phyloP scores from a whole-genome alignment of 768 basidiomycete genomes.

The Ramaria rubella region DNA sequence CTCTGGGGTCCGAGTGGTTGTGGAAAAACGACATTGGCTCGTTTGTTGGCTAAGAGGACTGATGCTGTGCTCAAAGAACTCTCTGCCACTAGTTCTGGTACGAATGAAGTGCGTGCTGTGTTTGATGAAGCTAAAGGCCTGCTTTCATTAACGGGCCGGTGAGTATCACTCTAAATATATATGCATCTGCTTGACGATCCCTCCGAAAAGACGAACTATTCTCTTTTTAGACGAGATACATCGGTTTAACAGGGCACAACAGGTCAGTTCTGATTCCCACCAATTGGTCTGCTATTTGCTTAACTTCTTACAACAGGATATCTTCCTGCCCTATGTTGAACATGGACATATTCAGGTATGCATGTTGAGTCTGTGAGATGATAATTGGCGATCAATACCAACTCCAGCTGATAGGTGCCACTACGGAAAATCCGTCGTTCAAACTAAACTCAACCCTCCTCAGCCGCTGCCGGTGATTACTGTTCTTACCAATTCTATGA shows the following conservation, averaged over 20 bases:
- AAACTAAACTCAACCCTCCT: conserved; percentile 67
- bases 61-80: conserved; percentile 67
- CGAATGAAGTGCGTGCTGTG: conserved; percentile 63
- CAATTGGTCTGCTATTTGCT: background rate
- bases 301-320: conserved; percentile 41
- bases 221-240: conserved; percentile 84
- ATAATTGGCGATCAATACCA: background rate
- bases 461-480: conserved; percentile 64
- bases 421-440: conserved; percentile 88
- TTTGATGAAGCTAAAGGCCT: conserved; percentile 70
- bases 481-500: too few species aligned
- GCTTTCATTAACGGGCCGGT: conserved; percentile 61
- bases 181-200: too few species aligned
- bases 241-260: conserved; percentile 66
- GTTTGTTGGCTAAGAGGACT: conserved; percentile 56
- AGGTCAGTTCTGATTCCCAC: conserved; percentile 32
- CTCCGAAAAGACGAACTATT: conserved; percentile 50
- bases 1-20: conserved; percentile 76
- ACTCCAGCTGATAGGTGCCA: conserved; percentile 65
- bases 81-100: conserved; percentile 63
- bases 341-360: conserved; percentile 63
- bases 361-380: background rate
- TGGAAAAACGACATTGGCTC: conserved; percentile 71
- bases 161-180: too few species aligned
- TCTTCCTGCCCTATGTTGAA: conserved; percentile 78